Conservation (phyloP, 2,329 filamentous ascomycete species). For the Orbilia ellipsospora region DNA sequence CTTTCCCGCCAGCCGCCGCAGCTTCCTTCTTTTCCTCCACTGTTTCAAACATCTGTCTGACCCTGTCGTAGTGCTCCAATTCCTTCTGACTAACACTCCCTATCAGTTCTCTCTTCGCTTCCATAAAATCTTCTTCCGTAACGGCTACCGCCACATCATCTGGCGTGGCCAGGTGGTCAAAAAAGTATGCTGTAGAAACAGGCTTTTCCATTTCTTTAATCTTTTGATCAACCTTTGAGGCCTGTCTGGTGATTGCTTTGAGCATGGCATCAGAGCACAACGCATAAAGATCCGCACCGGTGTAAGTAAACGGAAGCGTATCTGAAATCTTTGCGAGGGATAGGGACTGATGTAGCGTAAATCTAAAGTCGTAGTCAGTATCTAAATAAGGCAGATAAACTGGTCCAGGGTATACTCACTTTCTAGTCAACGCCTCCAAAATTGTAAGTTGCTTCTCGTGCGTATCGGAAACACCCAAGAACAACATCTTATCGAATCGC, state of each 20-base stretch:
- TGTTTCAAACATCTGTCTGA: constrained; percentile 81
- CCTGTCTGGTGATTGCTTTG: constrained; percentile 94
- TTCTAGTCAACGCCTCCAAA: constrained; percentile 90
- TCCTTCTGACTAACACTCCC: constrained; percentile 87
- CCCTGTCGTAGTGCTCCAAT: constrained; percentile 86
- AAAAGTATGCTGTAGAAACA: constrained; percentile 91
- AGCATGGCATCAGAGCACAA: constrained; percentile 98
- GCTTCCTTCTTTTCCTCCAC: constrained; percentile 60
- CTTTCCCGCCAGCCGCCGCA: constrained; percentile 49
- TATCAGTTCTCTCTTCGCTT: constrained; percentile 85
- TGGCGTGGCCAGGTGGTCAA: constrained; percentile 86
- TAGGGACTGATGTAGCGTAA: constrained; percentile 81
- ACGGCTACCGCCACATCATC: constrained; percentile 90
- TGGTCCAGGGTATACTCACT: constrained; percentile 69
- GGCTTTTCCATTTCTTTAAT: constrained; percentile 69
- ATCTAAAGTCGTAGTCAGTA: constrained; percentile 68
- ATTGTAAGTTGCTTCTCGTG: constrained; percentile 97
- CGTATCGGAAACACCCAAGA: constrained; percentile 93
- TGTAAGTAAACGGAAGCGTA: constrained; percentile 91
- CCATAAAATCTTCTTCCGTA: constrained; percentile 85
- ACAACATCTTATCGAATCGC: constrained; percentile 98
- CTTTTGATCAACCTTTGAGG: constrained; percentile 82
- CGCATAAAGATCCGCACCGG: constrained; percentile 95
- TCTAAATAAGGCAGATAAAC: background rate
- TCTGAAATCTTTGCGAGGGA: constrained; percentile 80